Base-by-base conservation (phyloP, 2,329 filamentous ascomycete genomes). In the Atkinsonella texensis region DNA sequence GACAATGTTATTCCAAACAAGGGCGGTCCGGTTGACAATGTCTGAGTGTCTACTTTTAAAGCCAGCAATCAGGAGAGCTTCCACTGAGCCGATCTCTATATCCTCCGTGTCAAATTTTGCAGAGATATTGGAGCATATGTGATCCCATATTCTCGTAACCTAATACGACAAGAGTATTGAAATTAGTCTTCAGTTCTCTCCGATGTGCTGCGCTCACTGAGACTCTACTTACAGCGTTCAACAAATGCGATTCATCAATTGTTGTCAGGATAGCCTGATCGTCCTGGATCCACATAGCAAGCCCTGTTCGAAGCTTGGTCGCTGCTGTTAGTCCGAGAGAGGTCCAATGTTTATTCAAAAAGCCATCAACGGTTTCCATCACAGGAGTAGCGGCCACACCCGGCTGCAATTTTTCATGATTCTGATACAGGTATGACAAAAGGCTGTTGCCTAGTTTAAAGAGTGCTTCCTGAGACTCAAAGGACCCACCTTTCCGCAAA, bases 1-100 rank as follows among this genome's bases (percentile, higher is more conserved):
- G 60, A 88, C 89, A 0, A 83, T 76, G 0, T 67, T 63, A 57
- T 89, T 90, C 89, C 89, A 96, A 55, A 73, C 59, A 23, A 69
- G 68, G 39, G 71, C 66, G 17, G 74, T 68, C 60, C 62, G 72
- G 64, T 66, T 81, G 55, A 70, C 86, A 58, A 71, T 76, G 54
- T 64, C 69, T 52, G 61, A 68, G 60, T 75, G 85, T 64, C 70
- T 83, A 69, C 70, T 83, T 56, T 65, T 75, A 65, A 76, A 84
- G 1, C 74, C 77, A 11, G 76, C 73, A 42, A 72, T 75, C 15
- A 84, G 62, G 4, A 84, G 61, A 2, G 67, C 63, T 57, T 84
- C 78, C 2, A 89, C 65, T 1, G 70, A 63, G 9, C 68, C 69
- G 11, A 83, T 70, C 5, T 80, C 70, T 17, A 70, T 62, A 13